Conservation (phyloP, 306 rosid genomes). For the Vigna unguiculata region DNA sequence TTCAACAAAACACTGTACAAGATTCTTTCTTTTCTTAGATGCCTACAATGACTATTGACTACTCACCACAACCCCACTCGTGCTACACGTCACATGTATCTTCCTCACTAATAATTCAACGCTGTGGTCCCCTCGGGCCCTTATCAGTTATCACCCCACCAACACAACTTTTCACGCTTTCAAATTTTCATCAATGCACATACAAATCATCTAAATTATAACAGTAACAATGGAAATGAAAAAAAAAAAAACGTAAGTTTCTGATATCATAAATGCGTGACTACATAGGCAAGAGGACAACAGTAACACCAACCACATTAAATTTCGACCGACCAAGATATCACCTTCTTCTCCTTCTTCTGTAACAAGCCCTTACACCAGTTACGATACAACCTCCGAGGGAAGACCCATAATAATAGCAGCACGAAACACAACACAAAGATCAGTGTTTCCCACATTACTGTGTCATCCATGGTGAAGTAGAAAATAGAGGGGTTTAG, state of each 20-base stretch:
- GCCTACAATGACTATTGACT: conserved; percentile 45
- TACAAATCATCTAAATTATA: conserved; percentile 33
- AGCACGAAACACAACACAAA: conserved; percentile 22
- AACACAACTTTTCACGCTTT: conserved; percentile 32
- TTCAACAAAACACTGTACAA: conserved; percentile 41
- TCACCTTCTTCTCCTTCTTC: neutral
- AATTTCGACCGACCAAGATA: conserved; percentile 58
- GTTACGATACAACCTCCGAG: conserved; percentile 32
- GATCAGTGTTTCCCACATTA: conserved; percentile 36
- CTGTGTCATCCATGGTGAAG: conserved; percentile 5
- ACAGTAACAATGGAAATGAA: neutral
- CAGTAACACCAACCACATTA: conserved; percentile 53
- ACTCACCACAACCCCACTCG: conserved; percentile 50
- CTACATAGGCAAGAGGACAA: conserved; percentile 65
- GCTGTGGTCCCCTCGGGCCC: conserved; percentile 52
- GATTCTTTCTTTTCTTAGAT: conserved; percentile 50
- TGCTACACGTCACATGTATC: conserved; percentile 30
- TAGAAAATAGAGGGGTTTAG: conserved; percentile 6
- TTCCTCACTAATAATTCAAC: conserved; percentile 62
- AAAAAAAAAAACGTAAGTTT: conserved; percentile 55
- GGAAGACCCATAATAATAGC: conserved; percentile 4
- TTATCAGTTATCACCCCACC: conserved; percentile 24
- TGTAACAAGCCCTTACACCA: conserved; percentile 28
- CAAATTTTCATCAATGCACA: conserved; percentile 16
- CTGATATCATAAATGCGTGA: conserved; percentile 73